A percentile compares a stretch with the other conserved stretches of the same genome.
Evolutionary conservation across 345 rosid genomes (phyloP).

Genomic region (Schrenkiella parvula): DNA sequence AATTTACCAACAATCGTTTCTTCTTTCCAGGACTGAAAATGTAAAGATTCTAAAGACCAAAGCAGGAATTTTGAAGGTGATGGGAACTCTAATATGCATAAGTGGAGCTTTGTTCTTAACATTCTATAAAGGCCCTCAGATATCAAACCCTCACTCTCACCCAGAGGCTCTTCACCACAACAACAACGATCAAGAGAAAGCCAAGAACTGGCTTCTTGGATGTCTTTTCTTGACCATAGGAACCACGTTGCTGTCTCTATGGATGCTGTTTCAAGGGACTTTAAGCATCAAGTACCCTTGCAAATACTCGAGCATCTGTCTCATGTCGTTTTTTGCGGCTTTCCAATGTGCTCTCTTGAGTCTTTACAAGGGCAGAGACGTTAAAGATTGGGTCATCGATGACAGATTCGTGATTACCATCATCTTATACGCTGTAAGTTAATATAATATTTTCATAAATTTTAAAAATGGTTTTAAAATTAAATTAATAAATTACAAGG

Average conservation of each 20-base stretch:
- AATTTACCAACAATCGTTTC: background rate
- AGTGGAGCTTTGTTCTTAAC: conserved; percentile 55
- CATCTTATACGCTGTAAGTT: conserved; percentile 51
- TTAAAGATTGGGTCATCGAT: conserved; percentile 44
- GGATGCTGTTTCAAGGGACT: conserved; percentile 59
- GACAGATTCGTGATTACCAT: conserved; percentile 40
- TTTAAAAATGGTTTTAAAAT: background rate
- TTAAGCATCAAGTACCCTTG: conserved; percentile 48
- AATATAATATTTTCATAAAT: background rate
- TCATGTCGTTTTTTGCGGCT: conserved; percentile 55
- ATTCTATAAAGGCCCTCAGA: conserved; percentile 51
- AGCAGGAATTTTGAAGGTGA: conserved; percentile 46
- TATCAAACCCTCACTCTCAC: conserved; percentile 26
- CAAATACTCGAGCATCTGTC: conserved; percentile 58
- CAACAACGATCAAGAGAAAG: background rate
- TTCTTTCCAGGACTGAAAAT: conserved; percentile 42
- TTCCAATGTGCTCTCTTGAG: conserved; percentile 55
- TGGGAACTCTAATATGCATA: conserved; percentile 52
- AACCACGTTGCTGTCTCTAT: conserved; percentile 46
- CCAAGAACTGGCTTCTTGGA: conserved; percentile 47
- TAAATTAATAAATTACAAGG: background rate
- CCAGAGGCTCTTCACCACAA: background rate
- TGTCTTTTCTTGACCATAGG: conserved; percentile 40
- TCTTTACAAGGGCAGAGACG: conserved; percentile 33
- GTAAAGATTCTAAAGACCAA: conserved; percentile 36